Base-by-base conservation (phyloP, 2,329 filamentous ascomycete genomes). In the Fusarium sororula region DNA sequence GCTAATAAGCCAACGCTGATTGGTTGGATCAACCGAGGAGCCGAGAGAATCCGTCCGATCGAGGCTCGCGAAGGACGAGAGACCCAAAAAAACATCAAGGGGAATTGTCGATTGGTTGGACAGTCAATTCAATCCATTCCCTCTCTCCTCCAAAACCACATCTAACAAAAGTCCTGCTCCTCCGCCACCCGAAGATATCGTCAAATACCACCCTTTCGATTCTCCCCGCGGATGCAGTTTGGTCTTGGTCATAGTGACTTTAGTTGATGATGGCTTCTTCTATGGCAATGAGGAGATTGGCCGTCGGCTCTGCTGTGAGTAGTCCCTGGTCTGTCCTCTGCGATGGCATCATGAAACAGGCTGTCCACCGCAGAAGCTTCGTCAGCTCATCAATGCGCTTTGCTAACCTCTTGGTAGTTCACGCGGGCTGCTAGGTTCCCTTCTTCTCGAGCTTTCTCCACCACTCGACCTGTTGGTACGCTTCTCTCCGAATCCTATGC, bases 401-500 rank as follows among this genome's bases (percentile, higher is more conserved):
- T 67, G 66, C 78, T 80, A 56, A 80, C 71, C 55, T 35, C 37
- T 50, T 41, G 20, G 60, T 70, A 94, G 92, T 89, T 93, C 82
- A 89, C 90, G 75, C 88, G 89, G 80, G 84, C 87, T 78, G 83
- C 91, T 78, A 89, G 88, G 83, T 87, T 87, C 79, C 90, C 93
- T 81, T 87, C 89, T 80, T 87, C 89, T 80, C 90, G 95, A 85
- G 87, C 91, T 70, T 98, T 99, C 86, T 97, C 96, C 72, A 94
- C 94, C 73, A 96, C 96, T 74, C 91, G 92, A 80, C 90, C 94
- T 77, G 92, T 90, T 79, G 92, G 93, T 94, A 90, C 81, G 90
- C 53, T 39, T 39, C 83, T 26, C 30, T 26, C 24, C 61, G 55
- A 60, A 28, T 32, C 37, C 37, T 20, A 37, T 9, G 35, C 44